phyloP scores from a whole-genome alignment of 352 stramenopile species.

The Phytopythium aichiense region DNA sequence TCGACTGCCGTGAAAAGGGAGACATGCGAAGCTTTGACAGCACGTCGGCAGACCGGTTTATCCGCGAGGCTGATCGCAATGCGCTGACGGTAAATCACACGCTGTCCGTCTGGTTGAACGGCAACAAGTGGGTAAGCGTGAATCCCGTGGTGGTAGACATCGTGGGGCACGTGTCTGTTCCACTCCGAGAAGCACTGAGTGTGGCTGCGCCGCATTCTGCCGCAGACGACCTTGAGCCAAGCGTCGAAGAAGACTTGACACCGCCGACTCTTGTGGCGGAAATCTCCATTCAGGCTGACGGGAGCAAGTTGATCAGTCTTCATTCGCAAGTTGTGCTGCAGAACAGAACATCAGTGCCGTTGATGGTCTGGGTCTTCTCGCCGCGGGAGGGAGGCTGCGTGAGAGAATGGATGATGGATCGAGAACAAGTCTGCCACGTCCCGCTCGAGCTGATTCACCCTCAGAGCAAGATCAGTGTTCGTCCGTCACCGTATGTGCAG shows the following conservation, averaged over 20 bases:
- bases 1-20: slow-evolving; percentile 82
- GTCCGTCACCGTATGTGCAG: slow-evolving; percentile 78
- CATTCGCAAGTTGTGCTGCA: slow-evolving; percentile 86
- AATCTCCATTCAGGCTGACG: slow-evolving; percentile 84
- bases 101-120: slow-evolving; percentile 82
- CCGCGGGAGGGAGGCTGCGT: slow-evolving; percentile 70
- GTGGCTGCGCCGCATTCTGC: slow-evolving; percentile 11
- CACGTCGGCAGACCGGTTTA: slow-evolving; percentile 68
- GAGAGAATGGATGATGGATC: slow-evolving; percentile 83
- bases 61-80: slow-evolving; percentile 65
- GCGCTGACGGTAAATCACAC: slow-evolving; percentile 83
- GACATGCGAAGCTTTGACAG: slow-evolving; percentile 88
- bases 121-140: slow-evolving; percentile 84
- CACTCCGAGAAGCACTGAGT: slow-evolving; percentile 48
- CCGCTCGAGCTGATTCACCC: slow-evolving; percentile 82
- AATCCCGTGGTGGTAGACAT: slow-evolving; percentile 87
- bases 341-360: slow-evolving; percentile 81
- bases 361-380: slow-evolving; percentile 88
- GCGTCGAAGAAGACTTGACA: slow-evolving; percentile 48
- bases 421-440: slow-evolving; percentile 77
- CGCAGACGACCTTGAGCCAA: slow-evolving; percentile 27
- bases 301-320: slow-evolving; percentile 85
- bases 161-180: slow-evolving; percentile 81
- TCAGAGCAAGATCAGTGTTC: slow-evolving; percentile 86
- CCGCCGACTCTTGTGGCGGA: slow-evolving; percentile 79